Evolutionary conservation across 805 yeast species (phyloP).

Genomic region (Cyberlindnera saturnus): DNA sequence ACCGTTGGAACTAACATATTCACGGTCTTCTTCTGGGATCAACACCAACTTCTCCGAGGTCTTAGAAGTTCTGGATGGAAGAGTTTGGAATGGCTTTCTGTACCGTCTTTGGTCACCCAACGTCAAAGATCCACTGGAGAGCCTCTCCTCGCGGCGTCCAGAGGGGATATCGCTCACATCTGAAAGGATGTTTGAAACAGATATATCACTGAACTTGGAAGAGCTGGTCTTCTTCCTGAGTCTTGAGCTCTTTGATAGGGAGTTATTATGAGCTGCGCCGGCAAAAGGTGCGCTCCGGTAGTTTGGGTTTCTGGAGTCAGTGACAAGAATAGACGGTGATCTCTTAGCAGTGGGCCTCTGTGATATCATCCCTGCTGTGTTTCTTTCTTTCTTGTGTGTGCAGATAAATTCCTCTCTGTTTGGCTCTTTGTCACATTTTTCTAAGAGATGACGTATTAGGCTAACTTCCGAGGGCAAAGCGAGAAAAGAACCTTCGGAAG

Average conservation of each 20-base stretch:
- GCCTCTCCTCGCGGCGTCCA: slow-evolving; percentile 43
- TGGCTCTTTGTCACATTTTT: background rate
- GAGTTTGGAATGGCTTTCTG: slow-evolving; percentile 47
- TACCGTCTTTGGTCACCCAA: slow-evolving; percentile 12
- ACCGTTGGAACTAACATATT: slow-evolving; percentile 4
- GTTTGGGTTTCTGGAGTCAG: slow-evolving; percentile 69
- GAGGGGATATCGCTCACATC: slow-evolving; percentile 86
- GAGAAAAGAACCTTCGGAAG: background rate
- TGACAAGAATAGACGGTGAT: slow-evolving; percentile 89
- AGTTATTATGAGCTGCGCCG: slow-evolving; percentile 38
- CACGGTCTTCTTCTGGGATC: slow-evolving; percentile 54
- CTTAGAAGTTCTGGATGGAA: slow-evolving; percentile 76
- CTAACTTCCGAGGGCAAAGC: background rate
- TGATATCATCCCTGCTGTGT: slow-evolving; percentile 8
- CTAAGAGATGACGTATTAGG: background rate
- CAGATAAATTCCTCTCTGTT: background rate
- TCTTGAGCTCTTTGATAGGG: slow-evolving; percentile 2
- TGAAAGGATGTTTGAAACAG: slow-evolving; percentile 72
- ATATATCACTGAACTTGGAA: slow-evolving; percentile 64
- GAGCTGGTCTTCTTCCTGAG: slow-evolving; percentile 14
- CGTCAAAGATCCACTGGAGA: slow-evolving; percentile 27
- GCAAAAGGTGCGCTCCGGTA: slow-evolving; percentile 72
- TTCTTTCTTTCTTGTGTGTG: background rate
- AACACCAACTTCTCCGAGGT: slow-evolving; percentile 80
- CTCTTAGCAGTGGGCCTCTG: slow-evolving; percentile 64